A percentile compares a stretch with the other conserved stretches of the same genome.
Evolutionary conservation across 306 rosid genomes (phyloP).

Genomic region (Morella rubra): DNA sequence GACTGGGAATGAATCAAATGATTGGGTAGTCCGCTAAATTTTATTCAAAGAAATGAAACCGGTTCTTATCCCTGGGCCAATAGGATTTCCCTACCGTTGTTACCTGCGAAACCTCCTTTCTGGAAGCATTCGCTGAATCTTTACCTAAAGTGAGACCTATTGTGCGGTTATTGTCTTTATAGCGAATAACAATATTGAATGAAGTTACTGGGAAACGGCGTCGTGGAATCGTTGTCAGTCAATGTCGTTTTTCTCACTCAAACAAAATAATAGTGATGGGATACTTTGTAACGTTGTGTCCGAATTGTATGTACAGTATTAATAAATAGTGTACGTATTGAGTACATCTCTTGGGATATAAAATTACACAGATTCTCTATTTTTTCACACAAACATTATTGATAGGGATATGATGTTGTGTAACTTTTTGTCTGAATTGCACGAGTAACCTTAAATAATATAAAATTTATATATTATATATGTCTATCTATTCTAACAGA

Average conservation of each 20-base stretch:
- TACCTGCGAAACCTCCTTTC: background rate
- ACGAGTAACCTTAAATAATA: too few relatives aligned
- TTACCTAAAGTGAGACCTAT: background rate
- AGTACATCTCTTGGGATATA: too few relatives aligned
- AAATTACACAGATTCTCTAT: too few relatives aligned
- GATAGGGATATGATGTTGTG: too few relatives aligned
- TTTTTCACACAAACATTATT: too few relatives aligned
- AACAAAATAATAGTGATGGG: too few relatives aligned
- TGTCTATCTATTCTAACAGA: too few relatives aligned
- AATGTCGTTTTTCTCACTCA: background rate
- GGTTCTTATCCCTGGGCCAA: background rate
- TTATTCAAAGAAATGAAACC: background rate
- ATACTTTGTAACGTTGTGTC: too few relatives aligned
- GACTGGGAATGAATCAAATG: background rate
- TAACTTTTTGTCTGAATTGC: too few relatives aligned
- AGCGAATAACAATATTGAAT: background rate
- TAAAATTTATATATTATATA: too few relatives aligned
- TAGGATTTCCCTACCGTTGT: background rate
- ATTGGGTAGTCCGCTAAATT: background rate
- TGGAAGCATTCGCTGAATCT: background rate
- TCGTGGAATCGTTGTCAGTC: background rate
- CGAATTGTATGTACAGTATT: too few relatives aligned
- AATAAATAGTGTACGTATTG: too few relatives aligned
- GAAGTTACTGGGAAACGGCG: background rate
- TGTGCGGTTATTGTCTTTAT: background rate